phyloP scores from a whole-genome alignment of 2,329 filamentous ascomycete genomes.

The Allantophomopsis lycopodina region DNA sequence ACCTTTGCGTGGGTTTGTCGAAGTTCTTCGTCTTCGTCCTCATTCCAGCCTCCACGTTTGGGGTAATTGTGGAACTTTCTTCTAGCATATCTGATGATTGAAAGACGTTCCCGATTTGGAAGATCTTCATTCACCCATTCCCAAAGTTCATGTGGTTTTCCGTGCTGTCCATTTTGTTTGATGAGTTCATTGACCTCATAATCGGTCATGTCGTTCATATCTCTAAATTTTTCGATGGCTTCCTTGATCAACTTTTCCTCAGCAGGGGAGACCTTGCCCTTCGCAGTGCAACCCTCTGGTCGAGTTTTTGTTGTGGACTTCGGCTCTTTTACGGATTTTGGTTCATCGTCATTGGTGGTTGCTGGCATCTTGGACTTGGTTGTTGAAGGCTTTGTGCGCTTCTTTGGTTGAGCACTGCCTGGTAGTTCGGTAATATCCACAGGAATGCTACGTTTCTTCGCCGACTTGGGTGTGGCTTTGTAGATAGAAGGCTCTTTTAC shows the following conservation, averaged over 20 bases:
- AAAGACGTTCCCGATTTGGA: slow-evolving; percentile 34
- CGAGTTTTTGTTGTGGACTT: too few species aligned
- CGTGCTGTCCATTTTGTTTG: slow-evolving; percentile 20
- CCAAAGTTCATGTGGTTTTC: slow-evolving; percentile 31
- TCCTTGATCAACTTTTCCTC: slow-evolving; percentile 4
- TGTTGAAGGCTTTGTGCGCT: neutral
- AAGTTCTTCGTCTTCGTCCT: slow-evolving; percentile 42
- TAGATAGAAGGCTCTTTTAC: too few species aligned
- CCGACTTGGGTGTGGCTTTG: too few species aligned
- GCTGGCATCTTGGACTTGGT: neutral
- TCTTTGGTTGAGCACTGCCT: neutral
- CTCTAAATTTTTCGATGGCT: slow-evolving; percentile 27
- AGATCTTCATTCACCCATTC: slow-evolving; percentile 29
- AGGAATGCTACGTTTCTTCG: too few species aligned
- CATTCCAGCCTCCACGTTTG: slow-evolving; percentile 43
- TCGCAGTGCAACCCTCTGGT: neutral
- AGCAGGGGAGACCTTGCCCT: neutral
- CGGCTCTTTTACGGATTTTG: too few species aligned
- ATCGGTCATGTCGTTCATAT: slow-evolving; percentile 27
- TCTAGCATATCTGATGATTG: slow-evolving; percentile 41
- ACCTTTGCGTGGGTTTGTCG: slow-evolving; percentile 26
- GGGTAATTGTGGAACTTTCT: slow-evolving; percentile 53
- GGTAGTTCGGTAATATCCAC: too few species aligned
- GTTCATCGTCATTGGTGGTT: too few species aligned
- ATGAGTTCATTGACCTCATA: slow-evolving; percentile 32